Conservation (phyloP, 139 green algal species). For the Tetratostichococcus sp. region DNA sequence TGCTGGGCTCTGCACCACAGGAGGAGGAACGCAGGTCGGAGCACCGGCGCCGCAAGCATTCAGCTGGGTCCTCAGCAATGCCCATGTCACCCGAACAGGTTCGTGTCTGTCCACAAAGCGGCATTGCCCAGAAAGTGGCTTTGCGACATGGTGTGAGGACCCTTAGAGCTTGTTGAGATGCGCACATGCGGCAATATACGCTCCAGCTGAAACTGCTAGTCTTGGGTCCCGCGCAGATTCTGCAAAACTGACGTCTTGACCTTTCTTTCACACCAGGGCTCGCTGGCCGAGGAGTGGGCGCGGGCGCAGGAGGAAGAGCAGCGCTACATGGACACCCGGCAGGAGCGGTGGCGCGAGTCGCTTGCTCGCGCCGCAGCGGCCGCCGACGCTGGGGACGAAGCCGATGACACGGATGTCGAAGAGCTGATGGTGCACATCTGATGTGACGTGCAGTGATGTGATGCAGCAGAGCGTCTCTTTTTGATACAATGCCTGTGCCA, state of each 20-base stretch:
- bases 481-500: too few relatives aligned
- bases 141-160: too few relatives aligned
- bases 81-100: neutral
- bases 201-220: too few relatives aligned
- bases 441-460: neutral
- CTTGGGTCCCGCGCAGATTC: too few relatives aligned
- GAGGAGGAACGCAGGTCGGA: neutral
- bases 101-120: too few relatives aligned
- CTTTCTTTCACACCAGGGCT: neutral
- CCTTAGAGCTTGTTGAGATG: too few relatives aligned
- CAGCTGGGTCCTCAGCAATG: neutral
- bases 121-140: too few relatives aligned
- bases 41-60: neutral
- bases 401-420: neutral
- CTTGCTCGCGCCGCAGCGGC: neutral
- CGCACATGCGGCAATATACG: too few relatives aligned
- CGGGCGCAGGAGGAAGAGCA: neutral
- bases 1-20: too few relatives aligned
- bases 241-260: too few relatives aligned
- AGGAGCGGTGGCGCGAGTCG: neutral
- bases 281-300: neutral
- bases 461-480: too few relatives aligned
- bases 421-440: neutral
- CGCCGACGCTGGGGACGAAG: neutral
- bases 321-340: neutral